Evolutionary conservation across 2,329 filamentous ascomycete species (phyloP).

Genomic region (Xylaria sp.): DNA sequence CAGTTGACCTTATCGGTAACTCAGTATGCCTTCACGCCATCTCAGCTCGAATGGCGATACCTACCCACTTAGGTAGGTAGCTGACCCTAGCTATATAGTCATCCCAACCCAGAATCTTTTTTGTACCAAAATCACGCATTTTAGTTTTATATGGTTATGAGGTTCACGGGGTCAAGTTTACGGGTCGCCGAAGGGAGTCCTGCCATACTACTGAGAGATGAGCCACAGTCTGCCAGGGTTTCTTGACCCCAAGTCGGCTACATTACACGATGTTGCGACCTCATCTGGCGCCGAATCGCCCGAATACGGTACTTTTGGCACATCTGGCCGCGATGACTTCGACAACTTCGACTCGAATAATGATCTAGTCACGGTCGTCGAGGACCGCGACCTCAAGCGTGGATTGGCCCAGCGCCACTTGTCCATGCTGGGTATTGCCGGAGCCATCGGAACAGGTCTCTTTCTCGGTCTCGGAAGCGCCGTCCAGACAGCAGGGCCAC

Average conservation of each 20-base stretch:
- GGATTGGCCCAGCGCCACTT: slow-evolving; percentile 65
- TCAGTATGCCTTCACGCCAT: slow-evolving; percentile 28
- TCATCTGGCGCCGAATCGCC: slow-evolving; percentile 26
- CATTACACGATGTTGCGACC: slow-evolving; percentile 17
- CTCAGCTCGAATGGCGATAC: slow-evolving; percentile 29
- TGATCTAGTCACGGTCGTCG: slow-evolving; percentile 59
- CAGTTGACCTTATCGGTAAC: not conserved
- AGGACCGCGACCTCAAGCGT: slow-evolving; percentile 61
- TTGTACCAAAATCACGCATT: not conserved
- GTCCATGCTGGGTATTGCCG: slow-evolving; percentile 71
- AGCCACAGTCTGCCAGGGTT: slow-evolving; percentile 23
- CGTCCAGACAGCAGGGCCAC: slow-evolving; percentile 61
- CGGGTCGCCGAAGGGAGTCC: slow-evolving; percentile 13
- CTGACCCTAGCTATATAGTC: slow-evolving; percentile 1
- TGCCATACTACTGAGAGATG: slow-evolving; percentile 24
- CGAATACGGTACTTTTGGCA: slow-evolving; percentile 35
- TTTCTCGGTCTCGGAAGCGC: slow-evolving; percentile 68
- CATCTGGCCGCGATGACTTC: slow-evolving; percentile 8
- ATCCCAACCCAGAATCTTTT: slow-evolving; percentile 3
- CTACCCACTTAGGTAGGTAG: no score
- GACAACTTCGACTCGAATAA: slow-evolving; percentile 43
- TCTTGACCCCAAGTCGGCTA: slow-evolving; percentile 19
- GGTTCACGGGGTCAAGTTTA: not conserved
- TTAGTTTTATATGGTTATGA: slow-evolving; percentile 2
- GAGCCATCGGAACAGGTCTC: slow-evolving; percentile 69